Percentiles rank a stretch among this genome's conserved stretches.
phyloP scores from a whole-genome alignment of 345 rosid species.

The Ceriops zippeliana region DNA sequence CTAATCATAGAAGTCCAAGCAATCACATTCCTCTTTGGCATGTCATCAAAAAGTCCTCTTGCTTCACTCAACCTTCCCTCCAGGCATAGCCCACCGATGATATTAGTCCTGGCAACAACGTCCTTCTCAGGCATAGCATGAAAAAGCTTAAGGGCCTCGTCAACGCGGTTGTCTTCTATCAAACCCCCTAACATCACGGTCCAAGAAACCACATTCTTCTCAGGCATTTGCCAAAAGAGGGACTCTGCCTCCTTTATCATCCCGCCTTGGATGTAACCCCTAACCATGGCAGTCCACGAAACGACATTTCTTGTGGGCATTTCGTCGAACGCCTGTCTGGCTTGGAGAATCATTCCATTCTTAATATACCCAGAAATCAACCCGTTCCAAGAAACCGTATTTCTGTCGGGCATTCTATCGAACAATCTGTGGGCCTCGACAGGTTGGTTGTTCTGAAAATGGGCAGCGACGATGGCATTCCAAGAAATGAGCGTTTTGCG shows the following conservation, averaged over 20 bases:
- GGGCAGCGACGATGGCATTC: constrained; percentile 60
- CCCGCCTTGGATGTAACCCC: constrained; percentile 65
- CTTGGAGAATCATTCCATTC: constrained; percentile 55
- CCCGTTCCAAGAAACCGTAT: constrained; percentile 66
- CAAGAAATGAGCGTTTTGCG: constrained; percentile 45
- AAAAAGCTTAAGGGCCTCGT: constrained; percentile 56
- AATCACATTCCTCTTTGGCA: constrained; percentile 59
- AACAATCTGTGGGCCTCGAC: constrained; percentile 49
- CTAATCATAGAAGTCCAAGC: constrained; percentile 78
- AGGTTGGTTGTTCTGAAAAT: constrained; percentile 53
- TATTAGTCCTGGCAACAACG: constrained; percentile 70
- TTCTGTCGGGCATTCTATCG: constrained; percentile 66
- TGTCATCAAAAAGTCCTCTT: constrained; percentile 66
- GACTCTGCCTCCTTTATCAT: constrained; percentile 51
- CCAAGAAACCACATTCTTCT: constrained; percentile 74
- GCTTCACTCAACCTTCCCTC: constrained; percentile 60
- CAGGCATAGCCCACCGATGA: constrained; percentile 68
- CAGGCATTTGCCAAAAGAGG: constrained; percentile 73
- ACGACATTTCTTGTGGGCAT: constrained; percentile 70
- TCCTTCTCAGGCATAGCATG: constrained; percentile 74
- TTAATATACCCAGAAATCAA: constrained; percentile 61
- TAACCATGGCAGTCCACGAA: constrained; percentile 72
- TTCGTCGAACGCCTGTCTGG: constrained; percentile 47
- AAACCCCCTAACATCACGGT: constrained; percentile 80
- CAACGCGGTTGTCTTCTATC: constrained; percentile 46